Base-by-base conservation (phyloP, 768 basidiomycete genomes). In the Chlorophyllum brunneum region DNA sequence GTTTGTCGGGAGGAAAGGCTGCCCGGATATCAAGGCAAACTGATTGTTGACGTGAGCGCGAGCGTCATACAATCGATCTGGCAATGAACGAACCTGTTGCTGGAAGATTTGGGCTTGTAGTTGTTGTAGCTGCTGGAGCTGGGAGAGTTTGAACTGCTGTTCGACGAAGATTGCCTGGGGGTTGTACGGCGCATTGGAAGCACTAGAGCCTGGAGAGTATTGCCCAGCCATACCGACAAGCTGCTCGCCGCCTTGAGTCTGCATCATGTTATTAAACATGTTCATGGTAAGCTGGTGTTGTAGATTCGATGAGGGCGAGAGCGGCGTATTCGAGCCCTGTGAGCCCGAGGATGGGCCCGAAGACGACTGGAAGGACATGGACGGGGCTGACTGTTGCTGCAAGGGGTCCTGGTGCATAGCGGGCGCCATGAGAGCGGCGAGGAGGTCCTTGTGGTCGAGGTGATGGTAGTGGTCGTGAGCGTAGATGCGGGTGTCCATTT, bases 81-180 rank as follows among this genome's bases (percentile, higher is more conserved):
- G 44, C 54, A 36, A 34, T 20, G 43, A 45, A 63, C 80, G 56
- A 51, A 86, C 92, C 83, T 93, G 92, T 63, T 93, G 91, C 61
- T 93, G 91, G 54, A 92, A 88, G 54, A 92, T 88, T 73, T 91
- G 86, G 52, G 84, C 84, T 62, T 94, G 88, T 10, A 86, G 72
- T 64, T 88, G 83, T 62, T 86, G 87, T 7, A 88, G 72, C 64
- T 87, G 83, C 56, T 87, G 90, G 2, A 92, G 72, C 64, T 88
- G 87, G 1, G 79, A 78, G 39, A 92, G 74, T 64, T 85, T 86
- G 70, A 88, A 80, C 65, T 91, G 88, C 59, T 90, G 87, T 61
- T 88, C 85, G 36, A 87, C 85, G 33, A 87, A 67, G 55, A 80
- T 60, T 40, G 83, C 63, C 47, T 80, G 78, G 5, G 80, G 73